phyloP scores from a whole-genome alignment of 2,329 filamentous ascomycete species.

The Fusarium coffeatum region DNA sequence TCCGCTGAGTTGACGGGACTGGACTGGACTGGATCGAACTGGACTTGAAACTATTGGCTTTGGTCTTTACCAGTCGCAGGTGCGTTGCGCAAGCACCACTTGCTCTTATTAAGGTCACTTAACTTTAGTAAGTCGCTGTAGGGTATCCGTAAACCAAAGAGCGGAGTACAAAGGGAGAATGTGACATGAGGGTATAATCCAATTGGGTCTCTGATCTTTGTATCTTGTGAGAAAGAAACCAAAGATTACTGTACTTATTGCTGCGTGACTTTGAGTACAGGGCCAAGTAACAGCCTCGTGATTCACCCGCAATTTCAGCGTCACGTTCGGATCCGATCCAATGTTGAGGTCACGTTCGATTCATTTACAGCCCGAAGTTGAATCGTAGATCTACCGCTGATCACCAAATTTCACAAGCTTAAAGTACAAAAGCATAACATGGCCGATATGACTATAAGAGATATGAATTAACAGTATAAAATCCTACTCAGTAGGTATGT shows the following conservation, averaged over 20 bases:
- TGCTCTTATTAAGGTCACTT: constrained; percentile 25
- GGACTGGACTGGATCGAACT: background rate
- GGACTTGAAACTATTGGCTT: constrained; percentile 5
- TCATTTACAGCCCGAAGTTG: background rate
- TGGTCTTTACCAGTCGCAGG: background rate
- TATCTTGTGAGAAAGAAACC: background rate
- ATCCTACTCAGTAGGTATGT: background rate
- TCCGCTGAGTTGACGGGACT: constrained; percentile 8
- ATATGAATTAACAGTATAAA: constrained; percentile 1
- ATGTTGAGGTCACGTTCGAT: constrained; percentile 26
- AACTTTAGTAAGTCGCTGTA: background rate
- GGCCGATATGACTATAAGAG: background rate
- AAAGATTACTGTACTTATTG: background rate
- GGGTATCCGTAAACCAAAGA: constrained; percentile 18
- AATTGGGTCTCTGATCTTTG: constrained; percentile 5
- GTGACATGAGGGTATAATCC: constrained; percentile 9
- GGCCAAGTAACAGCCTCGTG: constrained; percentile 22
- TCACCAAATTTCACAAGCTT: constrained; percentile 20
- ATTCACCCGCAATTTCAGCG: constrained; percentile 28
- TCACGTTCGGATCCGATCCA: constrained; percentile 20
- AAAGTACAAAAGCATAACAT: background rate
- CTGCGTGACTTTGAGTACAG: constrained; percentile 14
- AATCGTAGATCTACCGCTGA: constrained; percentile 37
- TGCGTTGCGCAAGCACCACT: constrained; percentile 32
- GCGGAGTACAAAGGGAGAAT: constrained; percentile 8